A percentile compares a stretch with the other conserved stretches of the same genome.
These are phyloP conservation scores for Wickerhamomyces xylosicus DNA, from an alignment of 805 yeast species.

Conservation along the genomic window DNA sequence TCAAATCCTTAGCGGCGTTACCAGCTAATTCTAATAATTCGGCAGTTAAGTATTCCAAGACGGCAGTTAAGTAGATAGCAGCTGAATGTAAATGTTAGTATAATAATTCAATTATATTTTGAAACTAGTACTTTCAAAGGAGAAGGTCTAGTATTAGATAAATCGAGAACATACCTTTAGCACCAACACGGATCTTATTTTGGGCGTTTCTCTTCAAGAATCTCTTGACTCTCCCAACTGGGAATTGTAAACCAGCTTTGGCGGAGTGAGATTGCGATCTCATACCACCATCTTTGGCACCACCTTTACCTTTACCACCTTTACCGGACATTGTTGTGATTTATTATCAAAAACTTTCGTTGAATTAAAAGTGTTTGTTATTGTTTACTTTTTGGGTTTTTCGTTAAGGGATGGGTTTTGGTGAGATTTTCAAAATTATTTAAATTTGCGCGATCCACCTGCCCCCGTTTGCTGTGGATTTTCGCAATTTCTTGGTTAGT, in stretches of 20 bases:
- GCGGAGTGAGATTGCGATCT: conserved; percentile 84
- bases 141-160: no score
- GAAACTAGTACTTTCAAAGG: no score
- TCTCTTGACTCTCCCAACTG: conserved; percentile 98
- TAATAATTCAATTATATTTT: neutral
- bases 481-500: no score
- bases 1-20: conserved; percentile 93
- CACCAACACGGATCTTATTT: conserved; percentile 75
- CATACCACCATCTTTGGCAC: conserved; percentile 56
- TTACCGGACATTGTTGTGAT: conserved; percentile 71
- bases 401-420: neutral
- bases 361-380: neutral
- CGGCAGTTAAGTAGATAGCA: conserved; percentile 93
- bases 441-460: neutral
- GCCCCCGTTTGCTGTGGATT: no score
- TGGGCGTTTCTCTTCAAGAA: conserved; percentile 87
- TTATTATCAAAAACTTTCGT: neutral
- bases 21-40: conserved; percentile 97
- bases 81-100: conserved; percentile 26
- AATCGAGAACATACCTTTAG: conserved; percentile 31
- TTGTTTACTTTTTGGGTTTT: neutral
- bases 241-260: conserved; percentile 91
- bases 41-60: conserved; percentile 90
- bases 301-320: conserved; percentile 95
- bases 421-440: neutral